Evolutionary conservation across 495 filamentous ascomycete species (phyloP), one percentile per base, ranked within the genome.

Genomic region (Penicillium cinerascens): DNA sequence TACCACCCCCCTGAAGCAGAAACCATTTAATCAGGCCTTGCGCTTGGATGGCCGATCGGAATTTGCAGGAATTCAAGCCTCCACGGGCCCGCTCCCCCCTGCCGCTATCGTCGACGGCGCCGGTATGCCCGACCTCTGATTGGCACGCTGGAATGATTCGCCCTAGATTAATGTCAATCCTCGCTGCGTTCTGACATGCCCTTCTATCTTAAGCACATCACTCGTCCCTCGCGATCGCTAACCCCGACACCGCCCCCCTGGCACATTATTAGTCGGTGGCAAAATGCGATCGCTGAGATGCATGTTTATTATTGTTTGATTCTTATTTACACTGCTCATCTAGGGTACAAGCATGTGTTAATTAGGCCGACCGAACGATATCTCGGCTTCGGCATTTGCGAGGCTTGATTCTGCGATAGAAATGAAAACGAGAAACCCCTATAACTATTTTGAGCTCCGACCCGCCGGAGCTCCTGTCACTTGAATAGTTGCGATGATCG

Each of bases 31-130:
- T 39, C 38, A 17, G 33, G 33, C 38, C 42, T 51, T 47, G 33
- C 38, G 44, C 27, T 42, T 43, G 39, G 55, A 41, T 55, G 50
- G 55, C 18, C 51, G 56, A 60, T 65, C 62, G 53, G 53, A 63
- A 63, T 63, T 60, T 60, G 41, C 60, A 52, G 49, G 49, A 54
- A 58, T 58, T 51, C 56, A 63, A 63, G 56, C 60, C 54, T 66
- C 18, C 33, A 49, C 21, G 59, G 60, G 54, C 57, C 63, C 63
- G 59, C 63, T 43, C 42, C 18, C 46, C 22, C 48, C 55, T 55
- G 57, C 55, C 54, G 56, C 60, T 61, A 53, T 66, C 60, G 47
- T 63, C 51, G 37, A 58, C 52, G 42, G 37, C 38, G 44, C 54
- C 43, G 59, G 56, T 47, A 65, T 65, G 60, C 36, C 23, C 33